Percentiles rank a stretch among this genome's conserved stretches.
Conservation (phyloP, 2,329 filamentous ascomycete species). For the Didymella arachidicola region DNA sequence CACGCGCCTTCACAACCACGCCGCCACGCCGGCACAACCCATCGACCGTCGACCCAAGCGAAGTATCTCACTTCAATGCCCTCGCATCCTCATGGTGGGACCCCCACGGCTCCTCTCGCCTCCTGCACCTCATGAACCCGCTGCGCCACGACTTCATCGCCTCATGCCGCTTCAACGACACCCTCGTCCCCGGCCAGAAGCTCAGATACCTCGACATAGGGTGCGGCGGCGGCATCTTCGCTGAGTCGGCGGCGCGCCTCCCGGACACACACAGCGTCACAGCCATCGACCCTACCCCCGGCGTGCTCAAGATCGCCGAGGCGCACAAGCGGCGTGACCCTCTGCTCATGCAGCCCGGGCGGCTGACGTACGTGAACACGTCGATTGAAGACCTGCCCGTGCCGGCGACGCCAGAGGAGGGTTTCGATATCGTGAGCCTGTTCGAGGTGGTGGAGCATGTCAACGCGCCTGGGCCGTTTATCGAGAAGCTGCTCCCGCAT, state of each 20-base stretch:
- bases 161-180: conserved; percentile 26
- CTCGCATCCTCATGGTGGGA: conserved; percentile 98
- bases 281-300: conserved; percentile 79
- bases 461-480: conserved; percentile 74
- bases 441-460: conserved; percentile 98
- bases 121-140: conserved; percentile 98
- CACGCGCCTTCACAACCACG: conserved; percentile 30
- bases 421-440: conserved; percentile 81
- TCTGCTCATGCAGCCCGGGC: conserved; percentile 62
- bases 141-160: conserved; percentile 75
- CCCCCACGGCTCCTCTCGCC: conserved; percentile 86
- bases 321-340: conserved; percentile 80
- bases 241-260: conserved; percentile 81
- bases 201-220: conserved; percentile 88
- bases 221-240: conserved; percentile 96
- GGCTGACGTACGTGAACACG: conserved; percentile 75
- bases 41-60: conserved; percentile 73
- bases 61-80: conserved; percentile 92
- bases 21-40: conserved; percentile 26
- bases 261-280: conserved; percentile 69
- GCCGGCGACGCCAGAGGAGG: conserved; percentile 46
- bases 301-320: conserved; percentile 77
- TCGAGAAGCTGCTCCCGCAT: conserved; percentile 74
- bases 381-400: conserved; percentile 74
- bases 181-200: conserved; percentile 38